phyloP scores from a whole-genome alignment of 2,329 filamentous ascomycete genomes.

The Aschersonia sp. region DNA sequence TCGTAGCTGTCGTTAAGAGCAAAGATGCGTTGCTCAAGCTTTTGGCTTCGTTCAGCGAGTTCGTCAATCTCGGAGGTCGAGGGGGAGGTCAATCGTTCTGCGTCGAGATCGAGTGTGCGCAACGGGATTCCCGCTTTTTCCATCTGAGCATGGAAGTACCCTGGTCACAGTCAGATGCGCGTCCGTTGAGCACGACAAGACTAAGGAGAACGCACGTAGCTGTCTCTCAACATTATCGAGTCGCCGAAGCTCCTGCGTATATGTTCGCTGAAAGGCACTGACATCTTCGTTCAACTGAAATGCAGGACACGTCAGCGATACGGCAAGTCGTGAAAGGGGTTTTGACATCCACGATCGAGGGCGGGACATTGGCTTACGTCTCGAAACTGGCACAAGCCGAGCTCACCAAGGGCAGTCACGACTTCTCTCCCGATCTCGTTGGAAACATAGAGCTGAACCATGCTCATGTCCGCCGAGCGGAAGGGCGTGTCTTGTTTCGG shows the following conservation, averaged over 20 bases:
- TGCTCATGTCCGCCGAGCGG: constrained; percentile 99
- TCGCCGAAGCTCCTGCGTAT: constrained; percentile 92
- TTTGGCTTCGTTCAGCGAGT: constrained; percentile 80
- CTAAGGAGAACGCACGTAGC: constrained; percentile 52
- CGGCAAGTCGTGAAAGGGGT: too few species aligned
- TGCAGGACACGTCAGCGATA: background rate
- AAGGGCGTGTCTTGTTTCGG: constrained; percentile 81
- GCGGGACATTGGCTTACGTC: constrained; percentile 54
- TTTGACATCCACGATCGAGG: background rate
- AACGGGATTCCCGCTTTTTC: constrained; percentile 80
- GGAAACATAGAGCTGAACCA: constrained; percentile 98
- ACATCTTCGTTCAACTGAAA: constrained; percentile 77
- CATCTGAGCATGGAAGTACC: constrained; percentile 93
- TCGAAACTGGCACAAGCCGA: constrained; percentile 91
- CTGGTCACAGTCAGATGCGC: constrained; percentile 29
- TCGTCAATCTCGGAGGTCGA: constrained; percentile 94
- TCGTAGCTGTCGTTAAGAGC: constrained; percentile 97
- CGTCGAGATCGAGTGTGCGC: constrained; percentile 81
- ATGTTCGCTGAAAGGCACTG: constrained; percentile 90
- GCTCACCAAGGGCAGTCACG: constrained; percentile 87
- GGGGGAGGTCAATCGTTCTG: constrained; percentile 71
- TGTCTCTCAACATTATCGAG: constrained; percentile 98
- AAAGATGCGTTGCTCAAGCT: constrained; percentile 77
- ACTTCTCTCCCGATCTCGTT: constrained; percentile 98
- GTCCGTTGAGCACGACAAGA: constrained; percentile 1